Evolutionary conservation across 768 basidiomycete genomes (phyloP), one percentile per base, ranked within the genome.

Genomic region (Lactarius indigo): DNA sequence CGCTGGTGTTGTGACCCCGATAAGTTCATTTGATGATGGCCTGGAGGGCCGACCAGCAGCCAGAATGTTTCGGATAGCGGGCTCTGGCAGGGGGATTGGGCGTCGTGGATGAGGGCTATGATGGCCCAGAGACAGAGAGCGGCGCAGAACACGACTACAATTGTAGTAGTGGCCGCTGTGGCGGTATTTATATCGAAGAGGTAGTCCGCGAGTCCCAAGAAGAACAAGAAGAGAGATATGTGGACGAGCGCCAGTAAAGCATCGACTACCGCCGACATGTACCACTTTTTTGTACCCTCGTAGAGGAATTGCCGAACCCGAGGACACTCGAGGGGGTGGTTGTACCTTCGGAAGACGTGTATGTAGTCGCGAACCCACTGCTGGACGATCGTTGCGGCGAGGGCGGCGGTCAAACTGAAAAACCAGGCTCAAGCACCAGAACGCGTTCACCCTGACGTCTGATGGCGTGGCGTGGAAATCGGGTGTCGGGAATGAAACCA

Each of bases 191-290:
- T 72, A 7, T 79, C 73, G 63, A 73, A 73, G 30, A 84, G 73
- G 70, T 83, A 83, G 28, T 78, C 76, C 37, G 82, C 72, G 30
- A 86, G 76, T 33, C 82, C 80, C 37, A 79, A 75, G 72, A 86
- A 79, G 73, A 85, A 84, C 2, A 84, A 75, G 23, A 83, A 77
- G 15, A 84, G 75, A 1, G 83, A 81, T 6, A 80, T 73, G 64
- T 85, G 84, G n/a, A 85, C 76, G 17, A 84, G 77, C 26, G 79
- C 74, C 2, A 83, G 84, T 39, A 85, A 79, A 17, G 75, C 69
- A 35, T 80, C 78, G 1, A 83, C 79, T 4, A 84, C 70, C 1
- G 76, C 72, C 8, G 76, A 71, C 73, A 84, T 78, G 12, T 74
- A 72, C 72, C 81, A 84, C 52, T 70, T 72, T n/a, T 76, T 73